phyloP scores from a whole-genome alignment of 169 alveolate genomes.

The Besnoitia besnoiti region DNA sequence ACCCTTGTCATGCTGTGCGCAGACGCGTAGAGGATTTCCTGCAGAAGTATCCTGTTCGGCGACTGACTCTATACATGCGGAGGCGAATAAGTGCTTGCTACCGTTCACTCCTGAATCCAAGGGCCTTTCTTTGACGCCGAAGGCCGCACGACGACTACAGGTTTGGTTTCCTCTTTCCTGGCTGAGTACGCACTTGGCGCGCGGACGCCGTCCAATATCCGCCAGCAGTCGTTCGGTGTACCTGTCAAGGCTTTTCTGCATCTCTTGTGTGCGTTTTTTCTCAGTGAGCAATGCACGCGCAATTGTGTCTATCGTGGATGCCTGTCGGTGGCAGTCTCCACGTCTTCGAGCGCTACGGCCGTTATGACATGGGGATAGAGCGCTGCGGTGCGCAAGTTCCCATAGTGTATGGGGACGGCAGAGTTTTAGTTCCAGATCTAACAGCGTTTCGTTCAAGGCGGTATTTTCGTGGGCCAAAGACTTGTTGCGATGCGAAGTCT shows the following conservation, averaged over 20 bases:
- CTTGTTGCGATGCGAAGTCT: neutral
- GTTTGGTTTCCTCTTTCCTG: neutral
- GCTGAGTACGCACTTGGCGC: neutral
- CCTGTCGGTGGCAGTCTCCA: neutral
- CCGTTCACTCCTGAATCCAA: neutral
- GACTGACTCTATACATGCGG: neutral
- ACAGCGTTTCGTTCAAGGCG: neutral
- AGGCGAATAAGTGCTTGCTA: neutral
- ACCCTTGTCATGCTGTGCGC: neutral
- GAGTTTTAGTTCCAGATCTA: conserved; percentile 20
- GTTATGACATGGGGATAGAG: neutral
- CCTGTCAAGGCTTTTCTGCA: neutral
- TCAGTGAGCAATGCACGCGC: neutral
- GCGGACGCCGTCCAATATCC: neutral
- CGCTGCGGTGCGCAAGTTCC: neutral
- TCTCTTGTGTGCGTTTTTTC: neutral
- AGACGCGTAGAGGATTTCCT: neutral
- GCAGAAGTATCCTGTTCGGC: neutral
- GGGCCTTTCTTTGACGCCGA: neutral
- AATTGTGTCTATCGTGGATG: neutral
- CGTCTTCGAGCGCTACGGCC: neutral
- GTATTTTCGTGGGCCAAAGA: neutral
- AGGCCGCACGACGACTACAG: neutral
- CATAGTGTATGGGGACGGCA: conserved; percentile 6
- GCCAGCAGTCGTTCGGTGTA: neutral